A percentile compares a stretch with the other conserved stretches of the same genome.
Evolutionary conservation across 345 rosid genomes (phyloP).

Genomic region (Bretschneidera sinensis): DNA sequence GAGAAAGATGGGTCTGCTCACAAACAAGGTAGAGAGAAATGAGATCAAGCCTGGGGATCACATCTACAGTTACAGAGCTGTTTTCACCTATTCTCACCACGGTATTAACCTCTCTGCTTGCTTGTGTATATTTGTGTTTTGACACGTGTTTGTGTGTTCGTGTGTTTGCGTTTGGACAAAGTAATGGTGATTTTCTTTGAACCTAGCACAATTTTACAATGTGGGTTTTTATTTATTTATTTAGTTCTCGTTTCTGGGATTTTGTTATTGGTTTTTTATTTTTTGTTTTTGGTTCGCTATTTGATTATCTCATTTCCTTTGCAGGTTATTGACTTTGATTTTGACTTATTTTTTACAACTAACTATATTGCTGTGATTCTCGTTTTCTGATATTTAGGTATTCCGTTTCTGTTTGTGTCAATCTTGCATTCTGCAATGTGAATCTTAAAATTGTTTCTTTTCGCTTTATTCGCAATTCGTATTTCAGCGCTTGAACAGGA

Average conservation of each 20-base stretch:
- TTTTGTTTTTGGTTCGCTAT: not conserved
- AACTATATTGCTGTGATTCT: not conserved
- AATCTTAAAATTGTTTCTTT: too few species aligned
- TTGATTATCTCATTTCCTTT: not conserved
- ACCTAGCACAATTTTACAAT: conserved; percentile 12
- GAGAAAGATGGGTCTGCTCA: conserved; percentile 76
- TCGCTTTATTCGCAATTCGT: too few species aligned
- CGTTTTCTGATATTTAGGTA: not conserved
- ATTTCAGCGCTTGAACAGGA: too few species aligned
- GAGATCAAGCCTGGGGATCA: conserved; percentile 88
- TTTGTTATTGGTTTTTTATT: too few species aligned
- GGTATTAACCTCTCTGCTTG: conserved; percentile 34
- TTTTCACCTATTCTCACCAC: conserved; percentile 93
- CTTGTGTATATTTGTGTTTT: not conserved
- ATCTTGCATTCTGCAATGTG: not conserved
- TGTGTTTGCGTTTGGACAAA: conserved; percentile 3
- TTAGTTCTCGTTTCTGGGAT: conserved; percentile 3
- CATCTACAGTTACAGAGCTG: conserved; percentile 93
- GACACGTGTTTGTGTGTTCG: too few species aligned
- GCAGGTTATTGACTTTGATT: not conserved
- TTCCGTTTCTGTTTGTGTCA: not conserved
- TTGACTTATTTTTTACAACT: not conserved
- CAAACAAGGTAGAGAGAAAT: conserved; percentile 65
- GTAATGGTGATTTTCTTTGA: not conserved
- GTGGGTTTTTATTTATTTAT: conserved; percentile 18